Conservation (phyloP, 495 filamentous ascomycete species). For the Daldinia loculata region DNA sequence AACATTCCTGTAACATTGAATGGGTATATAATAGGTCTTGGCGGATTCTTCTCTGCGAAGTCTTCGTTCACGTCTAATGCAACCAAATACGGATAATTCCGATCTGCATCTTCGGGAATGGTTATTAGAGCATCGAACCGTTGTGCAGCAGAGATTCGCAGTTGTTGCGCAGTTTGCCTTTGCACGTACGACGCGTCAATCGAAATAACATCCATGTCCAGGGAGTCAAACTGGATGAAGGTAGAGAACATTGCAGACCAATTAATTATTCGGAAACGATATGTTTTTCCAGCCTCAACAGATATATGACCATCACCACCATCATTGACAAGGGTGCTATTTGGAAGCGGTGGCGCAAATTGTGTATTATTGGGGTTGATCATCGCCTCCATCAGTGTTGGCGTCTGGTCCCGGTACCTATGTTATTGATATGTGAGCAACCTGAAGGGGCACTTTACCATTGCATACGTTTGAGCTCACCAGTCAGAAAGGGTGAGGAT, state of each 20-base stretch:
- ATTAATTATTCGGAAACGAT: slow-evolving; percentile 78
- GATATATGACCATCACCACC: slow-evolving; percentile 62
- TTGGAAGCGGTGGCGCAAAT: slow-evolving; percentile 67
- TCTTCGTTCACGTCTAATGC: slow-evolving; percentile 58
- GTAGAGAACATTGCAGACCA: slow-evolving; percentile 69
- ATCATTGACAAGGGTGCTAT: slow-evolving; percentile 74
- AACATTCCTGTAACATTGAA: slow-evolving; percentile 66
- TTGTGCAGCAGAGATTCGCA: slow-evolving; percentile 67
- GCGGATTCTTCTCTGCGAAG: slow-evolving; percentile 45
- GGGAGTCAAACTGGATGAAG: slow-evolving; percentile 70
- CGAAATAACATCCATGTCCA: slow-evolving; percentile 68
- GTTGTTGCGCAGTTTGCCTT: slow-evolving; percentile 44
- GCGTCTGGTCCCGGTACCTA: slow-evolving; percentile 69
- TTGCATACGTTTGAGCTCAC: slow-evolving; percentile 60
- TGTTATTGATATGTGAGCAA: slow-evolving; percentile 55
- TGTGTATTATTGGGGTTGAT: slow-evolving; percentile 60
- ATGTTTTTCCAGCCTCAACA: slow-evolving; percentile 76
- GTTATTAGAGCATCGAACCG: slow-evolving; percentile 68
- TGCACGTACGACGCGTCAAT: slow-evolving; percentile 57
- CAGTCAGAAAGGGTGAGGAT: slow-evolving; percentile 68
- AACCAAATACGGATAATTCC: slow-evolving; percentile 68
- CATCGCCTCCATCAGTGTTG: slow-evolving; percentile 63
- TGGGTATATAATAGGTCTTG: slow-evolving; percentile 41
- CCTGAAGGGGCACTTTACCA: not conserved
- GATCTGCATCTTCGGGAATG: slow-evolving; percentile 41